Evolutionary conservation across 1,284 basidiomycete species (phyloP).

Genomic region (Cystobasidium sp.): DNA sequence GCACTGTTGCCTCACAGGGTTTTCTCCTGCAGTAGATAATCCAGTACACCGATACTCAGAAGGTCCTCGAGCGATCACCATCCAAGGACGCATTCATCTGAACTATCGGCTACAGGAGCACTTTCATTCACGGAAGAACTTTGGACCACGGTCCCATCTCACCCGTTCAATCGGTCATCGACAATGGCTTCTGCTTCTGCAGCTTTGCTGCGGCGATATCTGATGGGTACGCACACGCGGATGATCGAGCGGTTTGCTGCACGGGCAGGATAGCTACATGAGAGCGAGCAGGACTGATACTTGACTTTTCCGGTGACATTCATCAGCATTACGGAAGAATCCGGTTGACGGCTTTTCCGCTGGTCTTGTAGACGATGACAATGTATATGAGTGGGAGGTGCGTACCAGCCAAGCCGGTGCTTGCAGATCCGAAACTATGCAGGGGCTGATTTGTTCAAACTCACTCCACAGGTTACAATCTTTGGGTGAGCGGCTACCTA

Average conservation of each 20-base stretch:
- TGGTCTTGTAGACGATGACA: conserved; percentile 89
- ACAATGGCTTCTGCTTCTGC: conserved; percentile 37
- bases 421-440: not conserved
- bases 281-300: not conserved
- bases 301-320: not conserved
- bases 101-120: not conserved
- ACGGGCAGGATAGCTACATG: not conserved
- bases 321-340: conserved; percentile 32
- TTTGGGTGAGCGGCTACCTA: conserved; percentile 48
- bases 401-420: not conserved
- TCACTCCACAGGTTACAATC: conserved; percentile 48
- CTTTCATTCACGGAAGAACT: not conserved
- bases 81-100: no score
- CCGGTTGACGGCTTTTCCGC: conserved; percentile 75
- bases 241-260: conserved; percentile 11
- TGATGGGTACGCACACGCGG: conserved; percentile 9
- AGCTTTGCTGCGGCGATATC: conserved; percentile 27
- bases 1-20: no score
- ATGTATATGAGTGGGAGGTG: conserved; percentile 86
- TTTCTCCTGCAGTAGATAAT: no score
- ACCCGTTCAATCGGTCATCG: not conserved
- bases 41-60: no score
- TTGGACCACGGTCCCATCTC: no score
- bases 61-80: no score
- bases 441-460: not conserved